Evolutionary conservation across 2,329 filamentous ascomycete species (phyloP), one percentile per base, ranked within the genome.

Genomic region (Colletotrichum somersetense): DNA sequence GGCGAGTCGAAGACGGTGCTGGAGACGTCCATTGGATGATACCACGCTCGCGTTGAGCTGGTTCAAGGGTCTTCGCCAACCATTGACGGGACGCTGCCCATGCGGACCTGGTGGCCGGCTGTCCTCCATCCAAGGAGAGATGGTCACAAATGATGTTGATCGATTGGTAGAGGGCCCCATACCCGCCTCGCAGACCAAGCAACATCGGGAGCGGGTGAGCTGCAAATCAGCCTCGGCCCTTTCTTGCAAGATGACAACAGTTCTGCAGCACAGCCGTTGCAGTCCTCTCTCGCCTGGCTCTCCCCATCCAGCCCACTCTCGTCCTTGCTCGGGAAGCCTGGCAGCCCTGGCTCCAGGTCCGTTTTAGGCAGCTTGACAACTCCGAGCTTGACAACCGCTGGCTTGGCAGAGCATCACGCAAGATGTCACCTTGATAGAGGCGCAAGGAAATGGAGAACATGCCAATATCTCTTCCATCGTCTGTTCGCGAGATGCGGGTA

Each of bases 351-450:
- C 48, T 56, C 65, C 55, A 68, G 59, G 18, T 50, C 65, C 59
- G 18, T 8, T 72, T 72, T 72, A 72, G 69, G 69, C 59, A 72
- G 69, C 69, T 72, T 72, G 58, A 72, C 58, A 59, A 8, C 65
- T 59, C 46, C 58, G 50, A 63, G 69, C 65, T 63, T 55, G 52
- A 68, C 12, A 33, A 11, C 30, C 33, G 20, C 50, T 38, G 33
- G 23, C 69, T 72, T 72, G 69, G 66, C 69, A 55, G 42, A 33
- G n/a, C 40, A 69, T 72, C 69, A 72, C 66, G 69, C 69, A 72
- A 72, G 69, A 72, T 69, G 48, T 58, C n/a, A 69, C 66, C 6
- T 38, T 8, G 52, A 72, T 44, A 69, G 66, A 69, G 66, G 53
- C 66, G 66, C 52, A 56, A 72, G 58, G 2, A 44, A 63, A 23